Base-by-base conservation (phyloP, 2,329 filamentous ascomycete genomes). In the Colletotrichum acutatum region DNA sequence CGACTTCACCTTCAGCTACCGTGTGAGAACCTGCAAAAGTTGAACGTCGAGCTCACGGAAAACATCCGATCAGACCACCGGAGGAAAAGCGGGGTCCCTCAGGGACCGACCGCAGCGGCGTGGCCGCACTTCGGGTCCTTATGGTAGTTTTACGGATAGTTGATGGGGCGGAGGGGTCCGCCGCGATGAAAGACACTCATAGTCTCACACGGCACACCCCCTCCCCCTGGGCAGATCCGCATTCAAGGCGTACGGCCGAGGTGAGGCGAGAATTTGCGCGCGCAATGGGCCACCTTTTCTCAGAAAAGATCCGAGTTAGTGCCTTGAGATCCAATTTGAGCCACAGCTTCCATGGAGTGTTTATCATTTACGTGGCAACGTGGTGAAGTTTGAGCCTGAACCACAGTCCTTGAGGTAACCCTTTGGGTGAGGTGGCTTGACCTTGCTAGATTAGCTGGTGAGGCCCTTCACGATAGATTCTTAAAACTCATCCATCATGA, bases 51-150 rank as follows among this genome's bases (percentile, higher is more conserved):
- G 30, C n/a, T 6, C 11, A 70, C 70, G 70, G 70, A 70, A 72
- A 70, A 53, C 42, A 52, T 69, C 70, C 70, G 70, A 70, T 72
- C 70, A 72, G 66, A 11, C 59, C 70, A 70, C 16, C 65, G 65
- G 64, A 49, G 24, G 49, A 69, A 72, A 58, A 59, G 59, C 59
- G 46, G 70, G 62, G 32, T 4, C 32, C 6, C 63, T 42, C 24
- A 34, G 7, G 46, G 37, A 12, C 26, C 28, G 53, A 8, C 42
- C 56, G 12, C 7, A n/a, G 14, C n/a, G 70, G 66, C 70, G 46
- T 72, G 70, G 70, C 70, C 60, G 70, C 66, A 72, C 68, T 65
- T 72, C 70, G 70, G 70, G 66, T 66, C 28, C 70, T 72, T 65
- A 34, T 7, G 24, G 59, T n/a, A 8, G 37, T 42, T 42, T 42